phyloP scores from a whole-genome alignment of 495 filamentous ascomycete species.

The Aspergillus cavernicola region DNA sequence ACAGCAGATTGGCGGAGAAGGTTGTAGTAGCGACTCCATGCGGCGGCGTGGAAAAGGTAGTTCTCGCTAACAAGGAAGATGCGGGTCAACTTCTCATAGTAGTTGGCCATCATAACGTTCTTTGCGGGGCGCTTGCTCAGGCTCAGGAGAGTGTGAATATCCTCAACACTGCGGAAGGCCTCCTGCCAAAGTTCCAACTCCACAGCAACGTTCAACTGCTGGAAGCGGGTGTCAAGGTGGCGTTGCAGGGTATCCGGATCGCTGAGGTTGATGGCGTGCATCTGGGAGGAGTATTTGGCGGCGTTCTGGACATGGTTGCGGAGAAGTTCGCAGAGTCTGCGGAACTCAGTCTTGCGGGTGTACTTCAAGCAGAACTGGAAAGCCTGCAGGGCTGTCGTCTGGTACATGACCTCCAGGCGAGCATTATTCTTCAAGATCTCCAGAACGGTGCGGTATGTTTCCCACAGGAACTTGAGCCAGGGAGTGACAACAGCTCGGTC shows the following conservation, averaged over 20 bases:
- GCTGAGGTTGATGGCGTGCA: conserved; percentile 98
- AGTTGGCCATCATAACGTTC: conserved; percentile 99
- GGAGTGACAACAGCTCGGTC: conserved; percentile 97
- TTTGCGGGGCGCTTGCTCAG: conserved; percentile 99
- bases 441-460: conserved; percentile 98
- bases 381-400: conserved; percentile 94
- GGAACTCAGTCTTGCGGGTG: conserved; percentile 97
- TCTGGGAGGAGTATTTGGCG: conserved; percentile 97
- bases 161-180: conserved; percentile 97
- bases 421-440: conserved; percentile 99
- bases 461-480: conserved; percentile 99
- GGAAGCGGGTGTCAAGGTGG: conserved; percentile 95
- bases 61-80: conserved; percentile 99
- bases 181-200: conserved; percentile 99
- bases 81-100: conserved; percentile 97
- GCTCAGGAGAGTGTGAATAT: conserved; percentile 97
- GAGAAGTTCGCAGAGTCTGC: conserved; percentile 93
- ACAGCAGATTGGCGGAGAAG: conserved; percentile 88
- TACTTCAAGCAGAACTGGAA: conserved; percentile 99
- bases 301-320: conserved; percentile 99
- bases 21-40: conserved; percentile 96
- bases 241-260: conserved; percentile 96
- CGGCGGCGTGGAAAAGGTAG: conserved; percentile 97
- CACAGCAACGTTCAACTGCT: conserved; percentile 96
- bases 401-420: conserved; percentile 94